phyloP scores from a whole-genome alignment of 306 rosid species.

The barrel medic (Medicago truncatula) region MtrunA17r5.0-ANR NC_053044.1:43418501-43419000 shows the following conservation, averaged over 20 bases:
- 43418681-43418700: conserved; percentile 59
- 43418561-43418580: background rate
- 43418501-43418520: conserved; percentile 1
- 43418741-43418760: conserved; percentile 84
- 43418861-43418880: conserved; percentile 99
- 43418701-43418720: conserved; percentile 71
- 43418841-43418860: conserved; percentile 92
- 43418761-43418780: conserved; percentile 68
- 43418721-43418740: conserved; percentile 69
- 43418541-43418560: conserved; percentile 1
- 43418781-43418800: conserved; percentile 79
- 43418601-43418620: conserved; percentile 6
- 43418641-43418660: conserved; percentile 9
- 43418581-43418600: conserved; percentile 23
- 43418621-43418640: background rate
- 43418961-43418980: background rate
- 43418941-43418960: background rate
- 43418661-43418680: conserved; percentile 64
- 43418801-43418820: conserved; percentile 88
- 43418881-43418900: conserved; percentile 72
- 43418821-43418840: conserved; percentile 97
- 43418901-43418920: conserved; percentile 20
- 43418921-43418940: conserved; percentile 48
- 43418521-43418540: conserved; percentile 6
- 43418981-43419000: background rate